These are phyloP conservation scores for Corniculantispora saksenae DNA, from an alignment of 2,329 filamentous ascomycete genomes.

Conservation along the genomic window DNA sequence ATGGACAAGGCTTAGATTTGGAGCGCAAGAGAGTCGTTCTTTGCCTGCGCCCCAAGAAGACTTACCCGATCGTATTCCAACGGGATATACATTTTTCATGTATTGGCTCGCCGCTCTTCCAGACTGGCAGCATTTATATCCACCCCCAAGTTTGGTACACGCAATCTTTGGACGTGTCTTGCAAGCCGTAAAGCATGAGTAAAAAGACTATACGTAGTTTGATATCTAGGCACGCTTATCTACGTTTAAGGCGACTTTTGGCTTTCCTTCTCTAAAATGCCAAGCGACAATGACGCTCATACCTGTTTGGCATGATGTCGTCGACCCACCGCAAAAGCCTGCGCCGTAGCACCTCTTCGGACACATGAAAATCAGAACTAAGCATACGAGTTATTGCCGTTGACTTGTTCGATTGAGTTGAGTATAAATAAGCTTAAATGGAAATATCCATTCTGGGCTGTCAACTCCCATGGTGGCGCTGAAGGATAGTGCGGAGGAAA, in stretches of 20 bases:
- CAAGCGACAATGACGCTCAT: slow-evolving; percentile 9
- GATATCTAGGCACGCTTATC: too few relatives aligned
- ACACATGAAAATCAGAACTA: too few relatives aligned
- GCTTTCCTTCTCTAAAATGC: neutral
- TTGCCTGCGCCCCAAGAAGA: neutral
- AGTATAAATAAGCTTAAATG: neutral
- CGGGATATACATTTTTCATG: slow-evolving; percentile 1
- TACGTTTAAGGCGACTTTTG: neutral
- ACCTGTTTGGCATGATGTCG: neutral
- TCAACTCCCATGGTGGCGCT: neutral
- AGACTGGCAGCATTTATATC: too few relatives aligned
- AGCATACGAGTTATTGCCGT: too few relatives aligned
- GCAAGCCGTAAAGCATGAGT: neutral
- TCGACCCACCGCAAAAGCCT: slow-evolving; percentile 3
- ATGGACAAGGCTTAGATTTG: too few relatives aligned
- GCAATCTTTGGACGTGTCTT: too few relatives aligned
- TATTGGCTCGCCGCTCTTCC: neutral
- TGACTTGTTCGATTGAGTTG: too few relatives aligned
- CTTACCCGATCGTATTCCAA: neutral
- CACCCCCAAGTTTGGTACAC: too few relatives aligned
- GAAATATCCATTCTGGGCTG: neutral
- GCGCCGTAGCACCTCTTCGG: too few relatives aligned
- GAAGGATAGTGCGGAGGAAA: neutral
- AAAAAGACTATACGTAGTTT: neutral
- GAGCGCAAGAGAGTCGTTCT: too few relatives aligned